phyloP scores from a whole-genome alignment of 225 moss, liverwort and hornwort genomes.

The Physcomitrellopsis africana region DNA sequence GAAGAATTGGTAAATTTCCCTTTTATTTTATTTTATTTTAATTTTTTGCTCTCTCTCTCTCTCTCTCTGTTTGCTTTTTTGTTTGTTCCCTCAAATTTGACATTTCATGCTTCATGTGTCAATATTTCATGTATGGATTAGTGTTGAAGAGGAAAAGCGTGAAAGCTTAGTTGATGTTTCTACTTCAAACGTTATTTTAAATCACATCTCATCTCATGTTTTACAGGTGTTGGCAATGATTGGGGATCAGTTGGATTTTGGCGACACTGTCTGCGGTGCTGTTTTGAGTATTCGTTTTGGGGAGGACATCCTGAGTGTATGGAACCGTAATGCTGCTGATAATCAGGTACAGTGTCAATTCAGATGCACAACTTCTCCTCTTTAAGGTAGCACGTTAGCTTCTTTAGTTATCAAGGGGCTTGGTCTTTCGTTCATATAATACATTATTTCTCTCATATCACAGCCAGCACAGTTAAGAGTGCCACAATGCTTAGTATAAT shows the following conservation, averaged over 20 bases:
- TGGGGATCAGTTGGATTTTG: constrained; percentile 92
- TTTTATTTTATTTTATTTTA: no score
- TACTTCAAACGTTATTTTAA: background rate
- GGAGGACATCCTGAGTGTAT: constrained; percentile 97
- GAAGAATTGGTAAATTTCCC: no score
- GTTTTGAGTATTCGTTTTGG: constrained; percentile 98
- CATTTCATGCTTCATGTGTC: no score
- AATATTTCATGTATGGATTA: no score
- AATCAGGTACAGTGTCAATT: constrained; percentile 62
- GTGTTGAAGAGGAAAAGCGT: background rate
- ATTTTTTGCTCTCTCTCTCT: no score
- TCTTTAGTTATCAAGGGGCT: background rate
- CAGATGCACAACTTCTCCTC: background rate
- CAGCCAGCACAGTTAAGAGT: background rate
- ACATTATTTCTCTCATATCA: constrained; percentile 2
- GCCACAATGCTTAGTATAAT: background rate
- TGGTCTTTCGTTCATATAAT: background rate
- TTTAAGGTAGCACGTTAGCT: background rate
- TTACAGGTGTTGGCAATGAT: constrained; percentile 96
- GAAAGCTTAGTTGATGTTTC: background rate
- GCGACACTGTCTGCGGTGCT: constrained; percentile 96
- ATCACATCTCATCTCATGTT: constrained; percentile 18
- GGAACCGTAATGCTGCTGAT: constrained; percentile 94
- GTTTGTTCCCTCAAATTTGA: no score
- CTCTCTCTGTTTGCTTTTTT: no score